phyloP scores from a whole-genome alignment of 768 basidiomycete genomes.

The Lactarius trivialis region DNA sequence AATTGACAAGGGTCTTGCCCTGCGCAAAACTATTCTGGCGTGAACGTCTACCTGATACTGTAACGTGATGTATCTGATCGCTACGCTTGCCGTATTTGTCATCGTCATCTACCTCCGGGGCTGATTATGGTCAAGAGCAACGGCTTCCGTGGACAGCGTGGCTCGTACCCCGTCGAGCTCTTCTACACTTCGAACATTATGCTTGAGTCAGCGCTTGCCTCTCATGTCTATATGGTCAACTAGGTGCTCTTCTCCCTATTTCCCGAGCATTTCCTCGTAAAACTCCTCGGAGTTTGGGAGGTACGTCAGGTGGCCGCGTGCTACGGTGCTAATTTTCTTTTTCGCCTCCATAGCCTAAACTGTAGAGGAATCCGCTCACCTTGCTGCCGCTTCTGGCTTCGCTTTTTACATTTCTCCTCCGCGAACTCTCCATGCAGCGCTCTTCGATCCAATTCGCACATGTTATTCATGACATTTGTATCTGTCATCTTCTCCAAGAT shows the following conservation, averaged over 20 bases:
- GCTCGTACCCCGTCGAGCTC: constrained; percentile 93
- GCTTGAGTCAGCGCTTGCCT: constrained; percentile 89
- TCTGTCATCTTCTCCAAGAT: constrained; percentile 99
- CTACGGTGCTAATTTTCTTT: too few relatives aligned
- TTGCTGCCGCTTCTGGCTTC: constrained; percentile 83
- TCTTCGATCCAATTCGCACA: constrained; percentile 93
- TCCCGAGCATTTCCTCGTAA: constrained; percentile 86
- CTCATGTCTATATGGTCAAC: constrained; percentile 90
- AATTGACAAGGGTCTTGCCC: constrained; percentile 95
- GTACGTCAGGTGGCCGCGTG: too few relatives aligned
- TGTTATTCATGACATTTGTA: constrained; percentile 86
- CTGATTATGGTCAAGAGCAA: constrained; percentile 96
- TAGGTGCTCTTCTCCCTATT: constrained; percentile 93
- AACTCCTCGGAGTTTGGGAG: constrained; percentile 96
- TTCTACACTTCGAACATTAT: constrained; percentile 99
- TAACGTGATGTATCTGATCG: constrained; percentile 97
- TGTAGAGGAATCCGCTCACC: constrained; percentile 88
- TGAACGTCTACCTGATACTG: constrained; percentile 86
- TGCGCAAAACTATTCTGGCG: constrained; percentile 98
- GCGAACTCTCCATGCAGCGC: constrained; percentile 81
- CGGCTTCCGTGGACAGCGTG: constrained; percentile 92
- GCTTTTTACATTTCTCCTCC: constrained; percentile 98
- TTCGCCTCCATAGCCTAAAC: constrained; percentile 27
- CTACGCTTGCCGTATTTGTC: constrained; percentile 87
- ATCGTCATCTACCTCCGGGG: constrained; percentile 98